phyloP scores from a whole-genome alignment of 2,329 filamentous ascomycete genomes.

The Curvularia eragrostidis region DNA sequence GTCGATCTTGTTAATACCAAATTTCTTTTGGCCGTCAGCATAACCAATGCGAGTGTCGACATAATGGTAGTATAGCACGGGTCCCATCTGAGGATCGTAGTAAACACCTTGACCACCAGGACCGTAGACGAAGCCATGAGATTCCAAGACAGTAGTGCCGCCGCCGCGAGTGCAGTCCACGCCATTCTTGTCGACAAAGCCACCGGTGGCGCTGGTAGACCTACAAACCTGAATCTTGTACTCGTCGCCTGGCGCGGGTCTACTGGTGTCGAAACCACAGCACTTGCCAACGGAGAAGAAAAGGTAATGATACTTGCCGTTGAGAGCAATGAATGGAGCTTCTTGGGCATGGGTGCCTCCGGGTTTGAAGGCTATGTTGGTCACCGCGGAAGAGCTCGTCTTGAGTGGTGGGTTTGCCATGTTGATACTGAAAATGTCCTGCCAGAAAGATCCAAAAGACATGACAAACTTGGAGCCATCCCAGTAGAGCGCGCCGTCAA shows the following conservation, averaged over 20 bases:
- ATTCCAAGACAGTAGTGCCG: conserved; percentile 66
- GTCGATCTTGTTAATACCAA: conserved; percentile 60
- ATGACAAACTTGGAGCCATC: conserved; percentile 57
- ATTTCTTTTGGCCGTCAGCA: conserved; percentile 58
- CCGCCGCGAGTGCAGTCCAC: conserved; percentile 62
- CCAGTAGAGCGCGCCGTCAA: conserved; percentile 59
- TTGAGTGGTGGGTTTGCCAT: conserved; percentile 52
- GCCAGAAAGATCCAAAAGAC: conserved; percentile 74
- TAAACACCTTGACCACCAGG: conserved; percentile 70
- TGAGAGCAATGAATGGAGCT: conserved; percentile 63
- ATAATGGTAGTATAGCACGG: conserved; percentile 70
- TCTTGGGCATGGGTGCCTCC: conserved; percentile 62
- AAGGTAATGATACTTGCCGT: conserved; percentile 67
- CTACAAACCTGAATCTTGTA: conserved; percentile 72
- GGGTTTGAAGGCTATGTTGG: conserved; percentile 63
- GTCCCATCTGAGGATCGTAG: conserved; percentile 57
- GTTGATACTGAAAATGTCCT: conserved; percentile 66
- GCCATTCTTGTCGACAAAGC: conserved; percentile 64
- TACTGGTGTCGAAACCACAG: conserved; percentile 63
- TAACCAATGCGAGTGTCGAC: conserved; percentile 62
- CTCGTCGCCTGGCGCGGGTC: conserved; percentile 64
- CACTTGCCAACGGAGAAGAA: conserved; percentile 69
- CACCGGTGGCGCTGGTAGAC: conserved; percentile 59
- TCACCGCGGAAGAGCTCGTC: conserved; percentile 40
- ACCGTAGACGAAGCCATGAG: conserved; percentile 67